Conservation (phyloP, 371 early-diverging fungal species). For the Gilbertella persicaria region DNA sequence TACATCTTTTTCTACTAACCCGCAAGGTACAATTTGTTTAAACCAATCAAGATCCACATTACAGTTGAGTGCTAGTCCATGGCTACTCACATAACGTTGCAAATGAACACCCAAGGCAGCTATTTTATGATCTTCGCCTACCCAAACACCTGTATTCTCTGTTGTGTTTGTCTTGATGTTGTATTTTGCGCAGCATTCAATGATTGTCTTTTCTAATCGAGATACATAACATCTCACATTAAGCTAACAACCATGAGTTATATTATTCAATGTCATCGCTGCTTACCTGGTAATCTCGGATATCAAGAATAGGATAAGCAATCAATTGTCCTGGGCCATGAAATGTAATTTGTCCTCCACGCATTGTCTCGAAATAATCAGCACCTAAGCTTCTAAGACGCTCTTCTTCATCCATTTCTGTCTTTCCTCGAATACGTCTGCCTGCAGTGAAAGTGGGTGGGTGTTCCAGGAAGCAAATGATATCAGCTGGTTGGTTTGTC, state of each 20-base stretch:
- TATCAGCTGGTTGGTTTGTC: conserved; percentile 39
- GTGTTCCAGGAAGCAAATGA: conserved; percentile 85
- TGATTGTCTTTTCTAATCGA: conserved; percentile 75
- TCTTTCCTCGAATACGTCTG: conserved; percentile 71
- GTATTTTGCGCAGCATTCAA: conserved; percentile 68
- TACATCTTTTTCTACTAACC: conserved; percentile 74
- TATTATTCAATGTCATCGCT: not conserved
- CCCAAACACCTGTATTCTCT: conserved; percentile 88
- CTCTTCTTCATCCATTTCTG: conserved; percentile 52
- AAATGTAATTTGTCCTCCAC: conserved; percentile 96
- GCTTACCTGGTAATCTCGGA: conserved; percentile 64
- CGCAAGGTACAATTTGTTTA: conserved; percentile 90
- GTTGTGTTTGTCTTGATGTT: conserved; percentile 71
- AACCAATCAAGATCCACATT: conserved; percentile 86
- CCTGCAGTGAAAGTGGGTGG: conserved; percentile 92
- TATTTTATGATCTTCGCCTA: conserved; percentile 71
- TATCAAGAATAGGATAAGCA: conserved; percentile 90
- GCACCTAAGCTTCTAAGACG: conserved; percentile 68
- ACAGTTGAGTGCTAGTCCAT: conserved; percentile 95
- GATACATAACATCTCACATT: conserved; percentile 82
- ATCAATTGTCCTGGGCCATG: conserved; percentile 98
- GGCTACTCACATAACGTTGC: conserved; percentile 86
- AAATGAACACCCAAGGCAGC: conserved; percentile 88
- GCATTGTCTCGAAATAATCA: conserved; percentile 77
- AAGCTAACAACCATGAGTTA: conserved; percentile 34